Percentiles rank a stretch among this genome's conserved stretches.
Evolutionary conservation across 2,329 filamentous ascomycete genomes (phyloP).

Genomic region (Fusarium secorum): DNA sequence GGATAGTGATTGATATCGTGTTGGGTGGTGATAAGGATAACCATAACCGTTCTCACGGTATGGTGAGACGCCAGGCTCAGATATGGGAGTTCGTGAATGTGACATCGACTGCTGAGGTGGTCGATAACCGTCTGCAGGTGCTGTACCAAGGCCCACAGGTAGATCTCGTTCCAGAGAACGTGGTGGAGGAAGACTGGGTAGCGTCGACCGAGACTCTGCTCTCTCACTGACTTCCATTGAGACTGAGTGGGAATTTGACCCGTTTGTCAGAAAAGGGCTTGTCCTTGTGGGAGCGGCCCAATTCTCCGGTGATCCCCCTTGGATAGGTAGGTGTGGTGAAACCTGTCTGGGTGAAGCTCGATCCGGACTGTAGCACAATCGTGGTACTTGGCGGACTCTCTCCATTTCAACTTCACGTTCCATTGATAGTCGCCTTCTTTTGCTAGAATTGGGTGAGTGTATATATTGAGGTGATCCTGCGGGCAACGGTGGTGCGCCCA

Average conservation of each 20-base stretch:
- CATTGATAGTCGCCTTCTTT: constrained; percentile 56
- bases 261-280: constrained; percentile 47
- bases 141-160: constrained; percentile 45
- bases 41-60: constrained; percentile 49
- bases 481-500: constrained; percentile 43
- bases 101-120: constrained; percentile 39
- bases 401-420: constrained; percentile 52
- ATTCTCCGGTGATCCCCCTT: constrained; percentile 43
- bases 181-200: constrained; percentile 52
- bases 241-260: constrained; percentile 39
- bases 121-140: constrained; percentile 49
- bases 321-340: constrained; percentile 46
- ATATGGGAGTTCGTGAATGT: constrained; percentile 39
- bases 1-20: constrained; percentile 56
- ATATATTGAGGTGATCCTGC: constrained; percentile 57
- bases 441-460: constrained; percentile 58
- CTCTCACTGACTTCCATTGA: constrained; percentile 48
- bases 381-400: constrained; percentile 55
- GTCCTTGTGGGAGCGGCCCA: constrained; percentile 47
- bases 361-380: constrained; percentile 53
- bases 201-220: constrained; percentile 47
- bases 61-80: constrained; percentile 45
- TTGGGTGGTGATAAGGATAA: constrained; percentile 55
- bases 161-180: constrained; percentile 50
- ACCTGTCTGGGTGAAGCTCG: constrained; percentile 45